A percentile compares a stretch with the other conserved stretches of the same genome.
phyloP scores from a whole-genome alignment of 2,329 filamentous ascomycete genomes.

The Spiromastix sp. region DNA sequence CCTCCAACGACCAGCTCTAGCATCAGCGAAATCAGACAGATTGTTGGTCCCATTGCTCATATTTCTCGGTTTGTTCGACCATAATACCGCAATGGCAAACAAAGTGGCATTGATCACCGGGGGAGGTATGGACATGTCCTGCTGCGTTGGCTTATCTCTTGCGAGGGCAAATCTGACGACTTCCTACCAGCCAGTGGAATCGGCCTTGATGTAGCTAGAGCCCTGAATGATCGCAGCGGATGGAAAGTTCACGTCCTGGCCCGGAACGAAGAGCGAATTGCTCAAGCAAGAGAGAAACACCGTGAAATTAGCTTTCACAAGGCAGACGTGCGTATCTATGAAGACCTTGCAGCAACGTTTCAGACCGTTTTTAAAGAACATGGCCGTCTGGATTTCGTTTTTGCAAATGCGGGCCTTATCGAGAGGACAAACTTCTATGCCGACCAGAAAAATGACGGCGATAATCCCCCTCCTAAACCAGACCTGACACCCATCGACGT shows the following conservation, averaged over 20 bases:
- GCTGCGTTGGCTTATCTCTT: no score
- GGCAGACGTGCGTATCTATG: constrained; percentile 29
- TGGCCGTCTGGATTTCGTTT: constrained; percentile 37
- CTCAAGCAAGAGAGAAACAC: constrained; percentile 16
- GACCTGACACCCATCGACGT: constrained; percentile 29
- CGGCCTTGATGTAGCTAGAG: constrained; percentile 32
- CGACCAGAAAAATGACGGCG: not conserved
- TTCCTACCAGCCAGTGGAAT: constrained; percentile 31
- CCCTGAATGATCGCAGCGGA: constrained; percentile 24
- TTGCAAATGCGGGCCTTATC: constrained; percentile 39
- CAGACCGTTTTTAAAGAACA: constrained; percentile 26
- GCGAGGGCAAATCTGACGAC: not conserved
- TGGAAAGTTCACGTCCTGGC: constrained; percentile 35
- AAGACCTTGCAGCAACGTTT: constrained; percentile 24
- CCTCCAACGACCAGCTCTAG: no score
- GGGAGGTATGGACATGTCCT: no score
- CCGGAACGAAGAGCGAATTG: constrained; percentile 25
- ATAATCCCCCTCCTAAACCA: constrained; percentile 13
- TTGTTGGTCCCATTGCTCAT: no score
- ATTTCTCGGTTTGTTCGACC: no score
- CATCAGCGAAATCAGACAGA: no score
- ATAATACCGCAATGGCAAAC: no score
- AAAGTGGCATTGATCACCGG: no score
- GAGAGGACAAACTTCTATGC: constrained; percentile 21
- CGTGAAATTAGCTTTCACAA: constrained; percentile 28